Conservation (phyloP, 1,284 basidiomycete species). For the Veloporphyrellus conicus region DNA sequence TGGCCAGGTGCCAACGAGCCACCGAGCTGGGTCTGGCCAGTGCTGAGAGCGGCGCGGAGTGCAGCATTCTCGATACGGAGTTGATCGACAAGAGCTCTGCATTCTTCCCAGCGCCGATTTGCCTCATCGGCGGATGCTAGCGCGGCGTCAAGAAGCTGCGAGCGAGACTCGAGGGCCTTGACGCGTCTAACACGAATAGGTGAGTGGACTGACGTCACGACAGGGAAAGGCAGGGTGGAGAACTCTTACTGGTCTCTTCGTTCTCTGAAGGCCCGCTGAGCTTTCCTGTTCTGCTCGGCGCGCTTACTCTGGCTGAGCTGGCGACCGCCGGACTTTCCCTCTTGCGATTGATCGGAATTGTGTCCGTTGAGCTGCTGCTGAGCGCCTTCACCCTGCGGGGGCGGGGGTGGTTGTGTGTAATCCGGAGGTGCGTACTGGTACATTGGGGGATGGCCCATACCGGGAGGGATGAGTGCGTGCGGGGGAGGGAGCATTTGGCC, state of each 20-base stretch:
- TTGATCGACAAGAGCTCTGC: constrained; percentile 74
- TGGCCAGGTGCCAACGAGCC: constrained; percentile 26
- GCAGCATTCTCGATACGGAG: constrained; percentile 76
- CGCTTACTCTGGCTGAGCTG: constrained; percentile 72
- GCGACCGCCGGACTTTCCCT: constrained; percentile 36
- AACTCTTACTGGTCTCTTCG: constrained; percentile 80
- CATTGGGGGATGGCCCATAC: constrained; percentile 31
- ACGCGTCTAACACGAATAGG: constrained; percentile 56
- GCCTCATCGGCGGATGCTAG: constrained; percentile 80
- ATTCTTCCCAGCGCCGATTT: constrained; percentile 81
- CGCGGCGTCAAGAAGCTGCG: constrained; percentile 74
- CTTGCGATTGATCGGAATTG: constrained; percentile 8
- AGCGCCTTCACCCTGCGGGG: constrained; percentile 32
- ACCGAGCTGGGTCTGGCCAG: constrained; percentile 37
- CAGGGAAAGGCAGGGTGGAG: constrained; percentile 28
- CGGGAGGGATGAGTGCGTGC: constrained; percentile 48
- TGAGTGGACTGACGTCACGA: constrained; percentile 12
- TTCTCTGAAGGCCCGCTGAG: constrained; percentile 79
- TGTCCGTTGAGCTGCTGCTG: constrained; percentile 30
- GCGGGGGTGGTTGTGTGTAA: constrained; percentile 29
- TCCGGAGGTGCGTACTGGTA: constrained; percentile 36
- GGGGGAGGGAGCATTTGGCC: constrained; percentile 50
- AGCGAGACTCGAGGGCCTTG: constrained; percentile 76
- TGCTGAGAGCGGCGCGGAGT: constrained; percentile 43
- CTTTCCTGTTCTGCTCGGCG: constrained; percentile 83